phyloP scores from a whole-genome alignment of 768 basidiomycete genomes.

The Serendipita sp. region DNA sequence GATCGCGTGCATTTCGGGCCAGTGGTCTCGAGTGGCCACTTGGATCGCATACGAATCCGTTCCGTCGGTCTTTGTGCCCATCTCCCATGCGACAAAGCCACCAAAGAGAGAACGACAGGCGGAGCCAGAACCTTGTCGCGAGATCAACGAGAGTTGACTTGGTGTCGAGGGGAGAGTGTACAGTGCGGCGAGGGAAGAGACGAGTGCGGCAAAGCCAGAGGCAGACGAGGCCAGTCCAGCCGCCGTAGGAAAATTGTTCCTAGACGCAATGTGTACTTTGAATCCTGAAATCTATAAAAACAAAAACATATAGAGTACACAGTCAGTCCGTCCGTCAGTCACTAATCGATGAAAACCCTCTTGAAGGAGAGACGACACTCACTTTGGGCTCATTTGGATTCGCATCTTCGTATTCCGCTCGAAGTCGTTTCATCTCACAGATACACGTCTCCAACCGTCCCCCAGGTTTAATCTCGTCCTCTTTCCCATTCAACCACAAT shows the following conservation, averaged over 20 bases:
- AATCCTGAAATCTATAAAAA: slow-evolving; percentile 43
- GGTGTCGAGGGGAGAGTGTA: slow-evolving; percentile 66
- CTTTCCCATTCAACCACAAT: slow-evolving; percentile 89
- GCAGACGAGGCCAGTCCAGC: slow-evolving; percentile 96
- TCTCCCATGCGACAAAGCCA: slow-evolving; percentile 92
- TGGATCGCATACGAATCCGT: slow-evolving; percentile 77
- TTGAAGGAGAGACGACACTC: slow-evolving; percentile 10
- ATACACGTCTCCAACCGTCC: slow-evolving; percentile 78
- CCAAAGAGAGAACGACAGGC: slow-evolving; percentile 96
- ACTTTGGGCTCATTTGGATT: slow-evolving; percentile 54
- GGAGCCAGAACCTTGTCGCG: slow-evolving; percentile 93
- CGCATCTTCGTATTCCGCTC: slow-evolving; percentile 54
- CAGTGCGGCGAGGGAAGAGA: slow-evolving; percentile 72
- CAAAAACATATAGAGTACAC: neutral
- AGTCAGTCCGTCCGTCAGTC: neutral
- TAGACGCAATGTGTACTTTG: slow-evolving; percentile 77
- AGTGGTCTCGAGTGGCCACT: slow-evolving; percentile 71
- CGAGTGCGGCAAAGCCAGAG: slow-evolving; percentile 90
- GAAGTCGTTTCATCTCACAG: slow-evolving; percentile 62
- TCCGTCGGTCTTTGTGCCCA: slow-evolving; percentile 51
- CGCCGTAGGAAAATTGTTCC: slow-evolving; percentile 98
- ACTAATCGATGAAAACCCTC: neutral
- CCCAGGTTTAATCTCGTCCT: slow-evolving; percentile 72
- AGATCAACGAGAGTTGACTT: slow-evolving; percentile 78
- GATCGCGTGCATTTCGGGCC: slow-evolving; percentile 92